Evolutionary conservation across 768 basidiomycete species (phyloP).

Genomic region (Lactifluus subvellereus): DNA sequence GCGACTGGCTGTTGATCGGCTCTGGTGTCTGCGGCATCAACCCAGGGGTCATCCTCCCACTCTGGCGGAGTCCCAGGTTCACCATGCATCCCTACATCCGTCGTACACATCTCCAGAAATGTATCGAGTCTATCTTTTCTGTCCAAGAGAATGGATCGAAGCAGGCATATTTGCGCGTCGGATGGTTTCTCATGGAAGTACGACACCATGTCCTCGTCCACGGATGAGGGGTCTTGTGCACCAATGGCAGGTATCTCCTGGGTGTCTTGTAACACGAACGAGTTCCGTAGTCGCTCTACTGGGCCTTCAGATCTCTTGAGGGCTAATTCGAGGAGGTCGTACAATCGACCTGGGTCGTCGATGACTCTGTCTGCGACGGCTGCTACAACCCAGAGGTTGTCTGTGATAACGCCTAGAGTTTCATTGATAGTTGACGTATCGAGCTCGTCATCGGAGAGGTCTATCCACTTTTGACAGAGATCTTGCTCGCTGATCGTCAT

Average conservation of each 20-base stretch:
- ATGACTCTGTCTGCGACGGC: constrained; percentile 65
- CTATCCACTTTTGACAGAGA: constrained; percentile 47
- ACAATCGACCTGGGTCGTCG: constrained; percentile 50
- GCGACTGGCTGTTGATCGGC: constrained; percentile 19
- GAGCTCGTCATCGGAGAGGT: constrained; percentile 52
- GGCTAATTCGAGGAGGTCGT: constrained; percentile 55
- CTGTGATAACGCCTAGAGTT: constrained; percentile 44
- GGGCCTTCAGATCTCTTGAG: constrained; percentile 51
- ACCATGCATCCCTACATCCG: constrained; percentile 23
- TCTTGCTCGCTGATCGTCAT: constrained; percentile 17
- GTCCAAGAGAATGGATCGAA: constrained; percentile 64
- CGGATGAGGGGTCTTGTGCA: constrained; percentile 20
- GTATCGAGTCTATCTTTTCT: constrained; percentile 67
- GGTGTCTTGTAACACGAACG: constrained; percentile 20
- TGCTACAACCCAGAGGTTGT: constrained; percentile 76
- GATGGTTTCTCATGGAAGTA: constrained; percentile 54
- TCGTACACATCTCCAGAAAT: constrained; percentile 53
- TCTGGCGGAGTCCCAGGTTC: constrained; percentile 38
- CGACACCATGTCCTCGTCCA: constrained; percentile 34
- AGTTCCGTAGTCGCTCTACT: constrained; percentile 32
- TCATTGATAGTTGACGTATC: constrained; percentile 44
- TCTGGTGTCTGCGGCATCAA: constrained; percentile 39
- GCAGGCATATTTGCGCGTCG: constrained; percentile 57
- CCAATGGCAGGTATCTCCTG: constrained; percentile 25
- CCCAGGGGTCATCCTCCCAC: constrained; percentile 80